Evolutionary conservation across 1,284 basidiomycete species (phyloP).

Genomic region (Polyporus tsugae): DNA sequence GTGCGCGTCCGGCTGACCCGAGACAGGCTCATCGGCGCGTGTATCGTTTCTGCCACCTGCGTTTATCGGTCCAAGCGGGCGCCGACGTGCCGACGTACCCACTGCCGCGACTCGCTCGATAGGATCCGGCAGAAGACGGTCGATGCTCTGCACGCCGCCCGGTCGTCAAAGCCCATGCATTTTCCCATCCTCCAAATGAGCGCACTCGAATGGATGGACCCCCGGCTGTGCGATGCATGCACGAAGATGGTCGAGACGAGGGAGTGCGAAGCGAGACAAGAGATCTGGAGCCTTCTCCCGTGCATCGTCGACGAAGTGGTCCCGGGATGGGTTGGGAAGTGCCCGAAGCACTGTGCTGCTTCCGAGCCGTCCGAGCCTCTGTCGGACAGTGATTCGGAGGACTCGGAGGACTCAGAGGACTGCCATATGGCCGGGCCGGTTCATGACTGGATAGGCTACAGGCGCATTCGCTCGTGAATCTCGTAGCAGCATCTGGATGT

Average conservation of each 20-base stretch:
- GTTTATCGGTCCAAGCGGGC: not conserved
- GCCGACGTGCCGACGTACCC: not conserved
- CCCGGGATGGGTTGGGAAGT: not conserved
- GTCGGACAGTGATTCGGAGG: not conserved
- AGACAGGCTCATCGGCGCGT: not conserved
- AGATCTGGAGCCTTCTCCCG: not conserved
- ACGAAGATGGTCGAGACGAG: not conserved
- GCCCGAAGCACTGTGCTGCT: not conserved
- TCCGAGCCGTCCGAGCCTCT: not conserved
- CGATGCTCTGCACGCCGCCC: not conserved
- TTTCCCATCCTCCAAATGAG: not conserved
- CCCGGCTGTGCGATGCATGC: not conserved
- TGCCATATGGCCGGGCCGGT: not conserved
- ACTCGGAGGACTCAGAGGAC: not conserved
- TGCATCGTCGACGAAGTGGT: not conserved
- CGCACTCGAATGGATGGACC: not conserved
- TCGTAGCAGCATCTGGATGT: not conserved
- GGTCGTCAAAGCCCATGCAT: not conserved
- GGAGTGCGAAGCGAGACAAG: not conserved
- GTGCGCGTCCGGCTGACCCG: not conserved
- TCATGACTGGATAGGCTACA: constrained; percentile 2
- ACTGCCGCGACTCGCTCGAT: not conserved
- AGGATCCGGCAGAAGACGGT: not conserved
- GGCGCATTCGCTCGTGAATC: not conserved
- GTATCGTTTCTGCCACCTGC: not conserved